Evolutionary conservation across 129 eudicot genomes (phyloP).

Genomic region (Centaurea solstitialis): DNA sequence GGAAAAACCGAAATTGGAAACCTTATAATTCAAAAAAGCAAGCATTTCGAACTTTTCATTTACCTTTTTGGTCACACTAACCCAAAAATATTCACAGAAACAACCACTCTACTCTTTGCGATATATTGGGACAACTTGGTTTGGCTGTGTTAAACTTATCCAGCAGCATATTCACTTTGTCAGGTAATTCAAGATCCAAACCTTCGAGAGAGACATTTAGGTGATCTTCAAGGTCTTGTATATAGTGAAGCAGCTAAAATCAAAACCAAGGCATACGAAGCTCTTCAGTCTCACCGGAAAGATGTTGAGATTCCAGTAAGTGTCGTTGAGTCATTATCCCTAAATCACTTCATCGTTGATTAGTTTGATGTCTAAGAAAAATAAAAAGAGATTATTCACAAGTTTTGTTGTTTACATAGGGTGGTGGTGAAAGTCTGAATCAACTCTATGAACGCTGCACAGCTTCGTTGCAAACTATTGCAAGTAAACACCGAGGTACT

Average conservation of each 20-base stretch:
- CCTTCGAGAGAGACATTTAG: constrained; percentile 83
- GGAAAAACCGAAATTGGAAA: background rate
- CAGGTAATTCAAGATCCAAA: constrained; percentile 74
- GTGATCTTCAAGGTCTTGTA: constrained; percentile 88
- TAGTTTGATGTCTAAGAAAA: background rate
- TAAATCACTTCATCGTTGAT: background rate
- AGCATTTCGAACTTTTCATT: background rate
- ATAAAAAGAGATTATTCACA: background rate
- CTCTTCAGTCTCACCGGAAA: constrained; percentile 46
- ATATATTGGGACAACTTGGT: too few species aligned
- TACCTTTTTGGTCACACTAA: too few species aligned
- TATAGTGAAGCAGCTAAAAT: constrained; percentile 48
- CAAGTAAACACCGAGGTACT: constrained; percentile 74
- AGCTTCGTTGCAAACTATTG: constrained; percentile 66
- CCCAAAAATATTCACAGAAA: too few species aligned
- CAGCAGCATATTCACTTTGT: constrained; percentile 1
- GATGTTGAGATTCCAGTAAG: constrained; percentile 88
- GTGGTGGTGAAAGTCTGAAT: constrained; percentile 92
- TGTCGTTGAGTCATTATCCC: background rate
- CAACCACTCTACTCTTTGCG: too few species aligned
- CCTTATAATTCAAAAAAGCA: background rate
- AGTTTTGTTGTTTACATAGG: constrained; percentile 41
- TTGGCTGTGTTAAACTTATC: too few species aligned
- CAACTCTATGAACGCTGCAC: constrained; percentile 81
- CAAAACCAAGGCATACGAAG: constrained; percentile 63